Base-by-base conservation (phyloP, 192 early-diverging fungal genomes). In the Coemansia sp. region DNA sequence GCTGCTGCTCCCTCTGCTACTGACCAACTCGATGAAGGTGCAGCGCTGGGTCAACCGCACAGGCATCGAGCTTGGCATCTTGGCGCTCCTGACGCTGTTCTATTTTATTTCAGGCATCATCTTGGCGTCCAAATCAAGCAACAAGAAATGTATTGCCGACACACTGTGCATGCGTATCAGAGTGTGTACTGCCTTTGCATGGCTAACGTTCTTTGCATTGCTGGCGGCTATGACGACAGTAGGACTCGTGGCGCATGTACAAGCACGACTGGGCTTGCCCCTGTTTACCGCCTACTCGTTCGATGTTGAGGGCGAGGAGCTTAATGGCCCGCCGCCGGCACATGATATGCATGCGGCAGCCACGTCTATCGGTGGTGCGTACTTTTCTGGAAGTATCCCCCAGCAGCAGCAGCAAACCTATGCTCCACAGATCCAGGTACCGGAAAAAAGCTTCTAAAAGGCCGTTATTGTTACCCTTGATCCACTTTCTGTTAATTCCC, bases 21-120 rank as follows among this genome's bases (percentile, higher is more conserved):
- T 71, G 31, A 71, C 69, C 33, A 56, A 58, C 21, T 43, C 49
- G 9, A 43, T 39, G 51, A 33, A 52, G 10, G 25, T 77, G 23
- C 75, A 71, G 69, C 68, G 69, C 28, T 28, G 61, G 49, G 31
- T 68, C 51, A 77, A 71, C 63, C 69, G 75, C 49, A 77, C 75
- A 1, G 69, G 42, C 18, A 21, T 72, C 31, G 75, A 77, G 58
- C 69, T 68, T 2, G 25, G 26, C 9, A 49, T 68, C 26, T 51
- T 77, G 15, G 70, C 49, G 26, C 6, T 62, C 4, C 31, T 71
- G 7, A 48, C 66, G 20, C 59, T 68, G 28, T 65, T 72, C 18
- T 69, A 39, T 48, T 66, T 77, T 46, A 64, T 72, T 6, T 52
- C 65, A 0, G 63, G 75, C 5, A 72, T 72, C 9, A 61, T 67